These are phyloP conservation scores for Nakaseomyces delphensis DNA, from an alignment of 1,139 yeast species.

Conservation along the genomic window DNA sequence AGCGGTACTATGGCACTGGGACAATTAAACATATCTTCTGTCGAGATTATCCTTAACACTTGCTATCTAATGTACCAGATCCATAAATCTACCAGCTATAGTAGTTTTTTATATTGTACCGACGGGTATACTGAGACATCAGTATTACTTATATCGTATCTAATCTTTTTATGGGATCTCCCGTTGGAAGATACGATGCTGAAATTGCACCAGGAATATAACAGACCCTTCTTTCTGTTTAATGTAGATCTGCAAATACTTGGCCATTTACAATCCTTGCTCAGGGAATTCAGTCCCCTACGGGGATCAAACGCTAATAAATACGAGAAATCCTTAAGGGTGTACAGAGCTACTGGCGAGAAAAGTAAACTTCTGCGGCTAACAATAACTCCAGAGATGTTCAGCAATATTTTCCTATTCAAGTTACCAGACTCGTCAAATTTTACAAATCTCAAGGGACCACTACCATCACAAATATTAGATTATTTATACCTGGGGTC, in stretches of 20 bases:
- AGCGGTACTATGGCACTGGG: conserved; percentile 75
- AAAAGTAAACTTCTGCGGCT: conserved; percentile 12
- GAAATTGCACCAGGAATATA: conserved; percentile 50
- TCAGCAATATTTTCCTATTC: conserved; percentile 30
- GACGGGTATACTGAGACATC: conserved; percentile 94
- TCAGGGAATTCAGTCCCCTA: conserved; percentile 32
- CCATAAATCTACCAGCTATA: conserved; percentile 12
- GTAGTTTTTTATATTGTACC: conserved; percentile 56
- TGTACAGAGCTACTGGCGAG: not conserved
- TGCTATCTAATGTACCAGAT: conserved; percentile 37
- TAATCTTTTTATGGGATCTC: conserved; percentile 57
- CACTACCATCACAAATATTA: conserved; percentile 47
- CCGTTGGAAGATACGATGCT: conserved; percentile 43
- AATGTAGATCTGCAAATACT: conserved; percentile 63
- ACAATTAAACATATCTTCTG: conserved; percentile 39
- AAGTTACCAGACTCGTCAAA: conserved; percentile 21
- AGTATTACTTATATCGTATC: conserved; percentile 56
- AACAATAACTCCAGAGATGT: conserved; percentile 28
- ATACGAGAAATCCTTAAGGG: conserved; percentile 1
- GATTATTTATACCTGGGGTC: conserved; percentile 86
- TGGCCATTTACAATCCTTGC: conserved; percentile 51
- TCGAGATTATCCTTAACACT: conserved; percentile 51
- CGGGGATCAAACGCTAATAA: conserved; percentile 11
- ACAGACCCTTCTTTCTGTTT: conserved; percentile 79
- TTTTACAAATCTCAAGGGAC: conserved; percentile 32